A percentile compares a stretch with the other conserved stretches of the same genome.
These are phyloP conservation scores for Dissophora globulifera DNA, from an alignment of 192 early-diverging fungal genomes.

Conservation along the genomic window DNA sequence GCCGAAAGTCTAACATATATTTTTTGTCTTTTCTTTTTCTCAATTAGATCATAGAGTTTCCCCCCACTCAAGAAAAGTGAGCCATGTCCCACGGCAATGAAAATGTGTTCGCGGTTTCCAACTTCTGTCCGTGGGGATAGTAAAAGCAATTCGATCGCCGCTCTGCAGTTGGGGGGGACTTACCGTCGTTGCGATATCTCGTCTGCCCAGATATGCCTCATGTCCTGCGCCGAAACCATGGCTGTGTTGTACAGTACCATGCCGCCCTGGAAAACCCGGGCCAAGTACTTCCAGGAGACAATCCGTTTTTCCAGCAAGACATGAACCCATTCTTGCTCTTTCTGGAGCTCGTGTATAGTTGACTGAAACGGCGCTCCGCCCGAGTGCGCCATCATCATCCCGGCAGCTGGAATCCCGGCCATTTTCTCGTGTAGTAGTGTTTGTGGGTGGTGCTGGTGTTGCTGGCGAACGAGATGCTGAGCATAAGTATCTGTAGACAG, in stretches of 20 bases:
- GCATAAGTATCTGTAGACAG: too few species aligned
- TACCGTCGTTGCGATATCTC: slow-evolving; percentile 49
- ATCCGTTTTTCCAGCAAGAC: slow-evolving; percentile 5
- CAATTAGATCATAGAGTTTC: too few species aligned
- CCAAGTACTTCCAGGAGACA: slow-evolving; percentile 20
- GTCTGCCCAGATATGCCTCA: slow-evolving; percentile 27
- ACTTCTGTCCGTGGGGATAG: neutral
- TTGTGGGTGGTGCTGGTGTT: neutral
- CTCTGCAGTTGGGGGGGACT: neutral
- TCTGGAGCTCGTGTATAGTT: neutral
- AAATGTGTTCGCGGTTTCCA: neutral
- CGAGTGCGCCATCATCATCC: neutral
- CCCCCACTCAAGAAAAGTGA: too few species aligned
- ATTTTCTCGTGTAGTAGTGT: neutral
- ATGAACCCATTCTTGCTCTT: slow-evolving; percentile 33
- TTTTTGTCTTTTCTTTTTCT: too few species aligned
- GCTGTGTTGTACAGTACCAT: slow-evolving; percentile 45
- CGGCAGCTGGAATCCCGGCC: neutral
- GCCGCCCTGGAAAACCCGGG: slow-evolving; percentile 20
- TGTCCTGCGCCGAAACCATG: slow-evolving; percentile 20
- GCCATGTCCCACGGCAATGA: too few species aligned
- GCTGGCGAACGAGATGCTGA: too few species aligned
- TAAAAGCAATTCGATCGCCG: too few species aligned
- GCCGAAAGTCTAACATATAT: too few species aligned
- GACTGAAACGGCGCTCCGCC: neutral